phyloP scores from a whole-genome alignment of 2,329 filamentous ascomycete species.

The Ophioceras dolichostomum region DNA sequence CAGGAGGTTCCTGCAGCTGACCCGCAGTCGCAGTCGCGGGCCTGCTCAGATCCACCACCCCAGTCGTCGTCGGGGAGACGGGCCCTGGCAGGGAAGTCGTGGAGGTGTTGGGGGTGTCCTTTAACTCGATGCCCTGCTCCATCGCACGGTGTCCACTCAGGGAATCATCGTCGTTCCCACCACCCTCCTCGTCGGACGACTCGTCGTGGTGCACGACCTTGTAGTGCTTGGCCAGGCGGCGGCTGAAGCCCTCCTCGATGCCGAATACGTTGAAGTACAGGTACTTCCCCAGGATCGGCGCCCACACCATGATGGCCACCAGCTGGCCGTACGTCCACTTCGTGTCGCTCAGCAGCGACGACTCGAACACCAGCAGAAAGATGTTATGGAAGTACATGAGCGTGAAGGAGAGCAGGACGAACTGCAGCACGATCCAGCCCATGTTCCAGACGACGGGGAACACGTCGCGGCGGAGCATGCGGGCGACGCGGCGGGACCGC shows the following conservation, averaged over 20 bases:
- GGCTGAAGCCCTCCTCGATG: conserved; percentile 2
- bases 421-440: not conserved
- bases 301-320: conserved; percentile 13
- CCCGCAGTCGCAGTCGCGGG: too few species aligned
- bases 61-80: not conserved
- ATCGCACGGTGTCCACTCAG: not conserved
- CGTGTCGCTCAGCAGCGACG: conserved; percentile 3
- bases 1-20: too few species aligned
- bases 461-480: not conserved
- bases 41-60: too few species aligned
- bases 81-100: not conserved
- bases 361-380: conserved; percentile 5
- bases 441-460: not conserved
- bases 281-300: conserved; percentile 10
- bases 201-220: not conserved
- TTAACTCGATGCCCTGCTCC: conserved; percentile 2
- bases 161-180: not conserved
- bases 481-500: not conserved
- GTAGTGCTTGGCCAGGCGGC: conserved; percentile 2
- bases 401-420: conserved; percentile 6
- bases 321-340: conserved; percentile 14
- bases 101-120: not conserved
- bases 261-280: conserved; percentile 10
- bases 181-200: not conserved
- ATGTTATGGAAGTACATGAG: conserved; percentile 7